Base-by-base conservation (phyloP, 352 stramenopile genomes). In the Globisporangium nagaii region DNA sequence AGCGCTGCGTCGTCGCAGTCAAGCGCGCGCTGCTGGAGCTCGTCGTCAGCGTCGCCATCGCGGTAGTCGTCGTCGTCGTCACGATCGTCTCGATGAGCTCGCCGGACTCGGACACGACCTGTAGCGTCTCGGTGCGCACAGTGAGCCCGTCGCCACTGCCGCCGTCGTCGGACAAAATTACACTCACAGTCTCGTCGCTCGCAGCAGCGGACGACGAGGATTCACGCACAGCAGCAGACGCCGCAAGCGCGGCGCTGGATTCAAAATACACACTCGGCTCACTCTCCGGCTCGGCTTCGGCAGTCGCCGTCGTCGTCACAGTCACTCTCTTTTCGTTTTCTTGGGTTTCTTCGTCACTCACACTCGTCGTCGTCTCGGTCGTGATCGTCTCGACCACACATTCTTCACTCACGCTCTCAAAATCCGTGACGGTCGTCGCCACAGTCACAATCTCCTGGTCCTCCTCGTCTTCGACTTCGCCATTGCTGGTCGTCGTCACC, bases 31-130 rank as follows among this genome's bases (percentile, higher is more conserved):
- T n/a, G n/a, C n/a, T n/a, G n/a, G n/a, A n/a, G n/a, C n/a, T n/a
- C n/a, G n/a, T n/a, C n/a, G n/a, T n/a, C n/a, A n/a, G n/a, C n/a
- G n/a, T n/a, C n/a, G n/a, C n/a, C n/a, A n/a, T n/a, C n/a, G n/a
- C n/a, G n/a, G n/a, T 55, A 9, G 36, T 46, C n/a, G 39, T 40
- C n/a, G 47, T 52, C 13, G 60, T 42, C 30, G 59, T 35, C 39
- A 68, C 60, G 46, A 68, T 58, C 28, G 62, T 68, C 31, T 64
- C 68, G 5, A 61, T 64, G 39, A 72, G 40, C 48, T 69, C 62
- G 27, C 65, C 46, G 19, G 22, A 31, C n/a, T 40, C 46, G 12
- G 19, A 17, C 12, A 53, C 17, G 31, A 40, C 31, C 13, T 40
- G 34, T 19, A 41, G 6, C 12, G 46, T 43, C 22, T 41, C 22